A percentile compares a stretch with the other conserved stretches of the same genome.
Conservation (phyloP, 306 rosid genomes). For the Inga leiocalycina region DNA sequence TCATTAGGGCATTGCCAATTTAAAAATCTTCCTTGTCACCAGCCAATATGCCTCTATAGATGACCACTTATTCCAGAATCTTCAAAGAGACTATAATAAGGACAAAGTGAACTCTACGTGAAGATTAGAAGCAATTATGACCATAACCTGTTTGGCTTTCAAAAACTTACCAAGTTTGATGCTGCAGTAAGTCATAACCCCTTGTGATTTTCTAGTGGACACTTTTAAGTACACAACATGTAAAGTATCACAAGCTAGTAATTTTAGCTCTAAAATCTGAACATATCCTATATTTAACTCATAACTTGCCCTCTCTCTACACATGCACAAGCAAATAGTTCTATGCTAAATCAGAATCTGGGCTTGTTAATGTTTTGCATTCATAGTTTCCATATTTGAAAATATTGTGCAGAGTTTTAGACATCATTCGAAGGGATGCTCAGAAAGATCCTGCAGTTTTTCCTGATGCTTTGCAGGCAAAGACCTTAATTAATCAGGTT, state of each 20-base stretch:
- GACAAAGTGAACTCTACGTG: background rate
- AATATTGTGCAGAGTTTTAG: constrained; percentile 62
- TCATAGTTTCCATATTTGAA: constrained; percentile 19
- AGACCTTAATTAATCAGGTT: constrained; percentile 74
- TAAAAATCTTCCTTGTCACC: background rate
- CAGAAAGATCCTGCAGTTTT: constrained; percentile 68
- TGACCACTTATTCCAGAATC: background rate
- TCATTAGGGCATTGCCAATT: background rate
- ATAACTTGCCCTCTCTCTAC: background rate
- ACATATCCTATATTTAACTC: background rate
- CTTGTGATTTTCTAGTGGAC: background rate
- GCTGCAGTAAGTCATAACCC: background rate
- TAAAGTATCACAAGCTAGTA: background rate
- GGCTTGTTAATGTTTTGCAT: background rate
- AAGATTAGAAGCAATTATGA: background rate
- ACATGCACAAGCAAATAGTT: background rate
- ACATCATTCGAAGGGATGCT: constrained; percentile 74
- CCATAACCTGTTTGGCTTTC: background rate
- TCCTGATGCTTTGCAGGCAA: constrained; percentile 78
- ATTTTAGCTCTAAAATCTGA: background rate
- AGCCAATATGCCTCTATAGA: background rate
- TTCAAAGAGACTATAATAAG: background rate
- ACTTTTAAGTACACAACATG: background rate
- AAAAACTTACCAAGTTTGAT: background rate
- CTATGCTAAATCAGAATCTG: background rate